Conservation (phyloP, 75 land plant species). For the Cunninghamia lanceolata region DNA sequence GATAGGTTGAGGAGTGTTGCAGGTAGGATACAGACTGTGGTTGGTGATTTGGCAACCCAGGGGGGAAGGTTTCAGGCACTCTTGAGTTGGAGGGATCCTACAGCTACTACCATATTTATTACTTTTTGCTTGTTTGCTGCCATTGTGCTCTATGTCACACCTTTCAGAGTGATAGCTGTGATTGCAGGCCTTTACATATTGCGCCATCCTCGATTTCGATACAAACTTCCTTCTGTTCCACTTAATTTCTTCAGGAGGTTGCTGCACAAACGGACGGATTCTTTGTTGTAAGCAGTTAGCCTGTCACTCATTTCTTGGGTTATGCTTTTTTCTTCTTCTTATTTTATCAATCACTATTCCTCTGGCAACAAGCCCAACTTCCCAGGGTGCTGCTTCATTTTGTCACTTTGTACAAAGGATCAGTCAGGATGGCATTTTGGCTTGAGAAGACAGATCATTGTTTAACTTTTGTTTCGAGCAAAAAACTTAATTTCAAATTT, state of each 20-base stretch:
- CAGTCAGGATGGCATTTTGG: neutral
- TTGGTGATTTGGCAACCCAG: constrained; percentile 52
- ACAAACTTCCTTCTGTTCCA: constrained; percentile 14
- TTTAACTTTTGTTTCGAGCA: neutral
- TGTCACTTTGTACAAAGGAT: neutral
- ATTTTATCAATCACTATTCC: neutral
- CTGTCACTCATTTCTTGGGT: neutral
- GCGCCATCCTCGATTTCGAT: constrained; percentile 36
- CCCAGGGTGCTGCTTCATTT: neutral
- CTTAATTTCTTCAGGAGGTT: constrained; percentile 15
- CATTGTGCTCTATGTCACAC: too few species aligned
- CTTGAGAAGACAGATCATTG: too few species aligned
- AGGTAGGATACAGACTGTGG: constrained; percentile 51
- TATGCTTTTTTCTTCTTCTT: neutral
- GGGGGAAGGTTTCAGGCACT: constrained; percentile 51
- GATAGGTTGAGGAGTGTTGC: constrained; percentile 52
- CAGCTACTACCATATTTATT: constrained; percentile 48
- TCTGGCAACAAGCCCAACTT: neutral
- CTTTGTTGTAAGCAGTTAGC: neutral
- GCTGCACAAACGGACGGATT: constrained; percentile 11
- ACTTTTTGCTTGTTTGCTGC: too few species aligned
- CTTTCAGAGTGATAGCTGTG: constrained; percentile 36
- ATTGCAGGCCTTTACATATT: constrained; percentile 38
- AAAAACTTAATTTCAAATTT: neutral
- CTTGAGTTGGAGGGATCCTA: constrained; percentile 62